Percentiles rank a stretch among this genome's conserved stretches.
These are phyloP conservation scores for Agrocybe praecox DNA, from an alignment of 768 basidiomycete species.

Conservation along the genomic window DNA sequence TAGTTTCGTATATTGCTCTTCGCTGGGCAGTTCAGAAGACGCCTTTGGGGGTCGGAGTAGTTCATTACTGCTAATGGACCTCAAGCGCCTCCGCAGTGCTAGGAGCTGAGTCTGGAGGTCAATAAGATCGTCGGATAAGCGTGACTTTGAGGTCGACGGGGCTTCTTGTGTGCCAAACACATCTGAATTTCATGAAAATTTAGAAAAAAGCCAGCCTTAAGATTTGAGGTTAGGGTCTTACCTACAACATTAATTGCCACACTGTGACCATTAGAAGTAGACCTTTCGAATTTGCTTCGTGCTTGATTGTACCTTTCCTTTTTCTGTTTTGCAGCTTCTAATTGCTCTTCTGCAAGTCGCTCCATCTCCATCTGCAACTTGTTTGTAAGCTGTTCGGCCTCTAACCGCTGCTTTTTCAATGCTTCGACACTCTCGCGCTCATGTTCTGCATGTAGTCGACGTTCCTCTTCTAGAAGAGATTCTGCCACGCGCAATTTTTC, in stretches of 20 bases:
- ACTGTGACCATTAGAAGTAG: background rate
- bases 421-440: conserved; percentile 21
- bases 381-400: conserved; percentile 12
- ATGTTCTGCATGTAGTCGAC: conserved; percentile 28
- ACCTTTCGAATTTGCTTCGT: background rate
- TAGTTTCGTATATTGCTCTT: conserved; percentile 49
- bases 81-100: conserved; percentile 59
- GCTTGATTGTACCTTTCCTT: background rate
- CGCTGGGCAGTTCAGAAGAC: conserved; percentile 51
- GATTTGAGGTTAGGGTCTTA: background rate
- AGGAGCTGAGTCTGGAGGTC: conserved; percentile 54
- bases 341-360: conserved; percentile 9
- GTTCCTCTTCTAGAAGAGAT: conserved; percentile 32
- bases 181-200: conserved; percentile 32
- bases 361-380: conserved; percentile 7
- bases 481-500: conserved; percentile 33
- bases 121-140: conserved; percentile 39
- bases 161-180: conserved; percentile 53
- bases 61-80: conserved; percentile 61
- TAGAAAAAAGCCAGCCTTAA: background rate
- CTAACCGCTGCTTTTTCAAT: conserved; percentile 18
- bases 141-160: conserved; percentile 29
- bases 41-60: conserved; percentile 45
- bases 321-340: conserved; percentile 4
- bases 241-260: background rate